Base-by-base conservation (phyloP, 2,329 filamentous ascomycete genomes). In the Clarireedia monteithiana region DNA sequence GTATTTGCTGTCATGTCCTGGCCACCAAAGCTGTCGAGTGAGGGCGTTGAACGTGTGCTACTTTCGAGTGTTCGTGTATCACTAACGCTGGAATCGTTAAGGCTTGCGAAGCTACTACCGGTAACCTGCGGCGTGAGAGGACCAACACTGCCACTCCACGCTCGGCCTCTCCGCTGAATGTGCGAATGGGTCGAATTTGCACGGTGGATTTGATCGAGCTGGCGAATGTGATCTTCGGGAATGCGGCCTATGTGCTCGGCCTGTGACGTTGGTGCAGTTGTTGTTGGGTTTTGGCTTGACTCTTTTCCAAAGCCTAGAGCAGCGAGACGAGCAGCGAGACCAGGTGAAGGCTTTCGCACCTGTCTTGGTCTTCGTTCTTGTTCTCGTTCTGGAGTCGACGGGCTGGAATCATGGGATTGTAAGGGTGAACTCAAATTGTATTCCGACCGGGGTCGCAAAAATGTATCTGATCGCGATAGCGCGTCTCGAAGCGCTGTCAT, bases 151-250 rank as follows among this genome's bases (percentile, higher is more conserved):
- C 82, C 84, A 74, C 82, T 88, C 86, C 86, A 90, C 64, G 85
- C 80, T 67, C 83, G 82, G 68, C 86, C 86, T 66, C 84, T 79
- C 67, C 84, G 79, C 70, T 84, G 77, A 64, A 88, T 74, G 62
- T 73, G 74, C 61, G 75, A 74, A 30, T 50, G 59, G 62, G 68
- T 61, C 24, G 79, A 81, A 67, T 76, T 75, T 58, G 81, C 78
- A 62, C 79, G 78, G 68, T 88, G 84, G 58, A 82, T 80, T 62
- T 81, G 75, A 73, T 91, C 86, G 64, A 90, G 79, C 66, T 83
- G 77, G 63, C 82, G 80, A 57, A 90, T 77, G 65, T 89, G 85
- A 62, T 84, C 77, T 70, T 89, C 83, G 64, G 86, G 78, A 54
- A 90, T 82, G 58, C 86, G 83, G 62, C 86, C 86, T 65, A 89